Evolutionary conservation across 1,139 yeast genomes (phyloP), one percentile per base, ranked within the genome.

Genomic region (Suhomyces chickasaworum): DNA sequence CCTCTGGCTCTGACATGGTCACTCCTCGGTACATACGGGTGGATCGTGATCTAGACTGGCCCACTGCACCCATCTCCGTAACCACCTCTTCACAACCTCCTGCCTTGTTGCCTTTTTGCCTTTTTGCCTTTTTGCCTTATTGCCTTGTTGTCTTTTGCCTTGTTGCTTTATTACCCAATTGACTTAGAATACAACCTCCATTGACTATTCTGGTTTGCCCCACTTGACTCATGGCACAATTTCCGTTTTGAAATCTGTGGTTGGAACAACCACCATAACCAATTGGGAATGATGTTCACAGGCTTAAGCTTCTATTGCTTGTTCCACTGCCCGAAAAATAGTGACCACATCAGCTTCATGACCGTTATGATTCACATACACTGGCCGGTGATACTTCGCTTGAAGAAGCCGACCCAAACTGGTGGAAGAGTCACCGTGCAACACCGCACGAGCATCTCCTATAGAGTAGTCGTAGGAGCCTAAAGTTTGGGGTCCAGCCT

Each of bases 391-490:
- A 21, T 47, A 39, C 37, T 51, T 52, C 35, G 49, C 47, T 34
- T 41, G 48, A 22, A 56, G 46, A 15, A 54, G 39, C 35, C 46
- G 47, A 22, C 49, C 39, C 27, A 56, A 46, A 7, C 53, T 37
- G 20, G 30, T 27, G 16, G 33, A 10, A 7, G 22, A 34, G 13
- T 42, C 45, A 22, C 46, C 46, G 22, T 15, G 17, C 29, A 43
- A 25, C 22, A 29, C 30, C 10, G 55, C 53, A 35, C 47, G 38
- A 37, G 47, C 46, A 16, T 45, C 39, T 27, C 54, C 49, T 27
- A 61, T 58, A 9, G 63, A 55, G 49, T 61, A 61, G 13, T 54
- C 54, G 43, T 61, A 61, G 34, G 56, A 53, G 18, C 64, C 64
- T 42, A 58, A 46, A 13, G 44, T 18, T 3, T 34, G 10, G 42